Conservation (phyloP, 192 early-diverging fungal species). For the Backusella luteola region DNA sequence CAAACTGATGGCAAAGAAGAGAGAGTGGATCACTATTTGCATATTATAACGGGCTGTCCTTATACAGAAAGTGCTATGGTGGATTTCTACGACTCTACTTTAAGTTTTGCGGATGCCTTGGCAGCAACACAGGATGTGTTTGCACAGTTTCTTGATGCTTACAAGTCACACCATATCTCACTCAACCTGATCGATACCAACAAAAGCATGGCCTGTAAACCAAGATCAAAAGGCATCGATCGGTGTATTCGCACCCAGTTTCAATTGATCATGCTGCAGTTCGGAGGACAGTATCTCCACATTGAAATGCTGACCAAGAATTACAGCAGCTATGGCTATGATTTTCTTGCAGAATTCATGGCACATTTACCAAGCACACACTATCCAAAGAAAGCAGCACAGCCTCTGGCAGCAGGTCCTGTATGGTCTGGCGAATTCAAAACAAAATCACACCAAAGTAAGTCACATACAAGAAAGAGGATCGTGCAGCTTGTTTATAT, state of each 20-base stretch:
- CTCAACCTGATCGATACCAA: background rate
- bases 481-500: background rate
- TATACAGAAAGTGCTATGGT: background rate
- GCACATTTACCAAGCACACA: background rate
- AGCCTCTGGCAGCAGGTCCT: background rate
- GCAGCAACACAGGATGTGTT: background rate
- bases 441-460: background rate
- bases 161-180: background rate
- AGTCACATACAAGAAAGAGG: background rate
- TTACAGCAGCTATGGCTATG: background rate
- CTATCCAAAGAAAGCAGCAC: background rate
- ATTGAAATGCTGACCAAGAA: background rate
- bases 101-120: background rate
- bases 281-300: background rate
- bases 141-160: background rate
- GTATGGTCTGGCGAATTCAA: constrained; percentile 5
- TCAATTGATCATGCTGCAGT: background rate
- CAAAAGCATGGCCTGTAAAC: constrained; percentile 1
- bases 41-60: background rate
- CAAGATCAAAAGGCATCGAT: background rate
- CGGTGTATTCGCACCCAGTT: background rate
- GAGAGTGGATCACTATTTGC: background rate
- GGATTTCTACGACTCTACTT: background rate
- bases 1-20: background rate
- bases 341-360: background rate